Conservation (phyloP, 352 stramenopile genomes). For the Saprolegnia diclina region DNA sequence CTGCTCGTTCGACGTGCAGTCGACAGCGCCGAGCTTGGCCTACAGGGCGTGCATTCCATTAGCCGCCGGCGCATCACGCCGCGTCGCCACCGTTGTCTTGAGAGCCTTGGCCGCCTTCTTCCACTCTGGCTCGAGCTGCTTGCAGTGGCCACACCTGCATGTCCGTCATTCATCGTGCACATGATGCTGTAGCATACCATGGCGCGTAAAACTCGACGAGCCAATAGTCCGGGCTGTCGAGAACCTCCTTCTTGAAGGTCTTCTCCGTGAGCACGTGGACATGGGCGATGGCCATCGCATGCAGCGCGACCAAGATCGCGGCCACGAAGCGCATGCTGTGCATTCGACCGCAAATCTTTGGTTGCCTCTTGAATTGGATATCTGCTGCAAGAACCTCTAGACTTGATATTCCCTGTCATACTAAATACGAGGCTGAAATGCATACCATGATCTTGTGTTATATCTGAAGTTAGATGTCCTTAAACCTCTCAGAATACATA, state of each 20-base stretch:
- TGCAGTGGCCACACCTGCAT: slow-evolving; percentile 85
- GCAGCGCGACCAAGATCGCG: neutral
- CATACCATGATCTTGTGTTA: neutral
- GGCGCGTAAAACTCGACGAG: slow-evolving; percentile 92
- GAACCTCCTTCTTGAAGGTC: slow-evolving; percentile 79
- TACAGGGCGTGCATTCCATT: slow-evolving; percentile 25
- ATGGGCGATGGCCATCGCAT: neutral
- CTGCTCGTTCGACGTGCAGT: slow-evolving; percentile 51
- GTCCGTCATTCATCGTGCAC: slow-evolving; percentile 4
- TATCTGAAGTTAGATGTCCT: neutral
- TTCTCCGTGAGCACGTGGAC: slow-evolving; percentile 72
- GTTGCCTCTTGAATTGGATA: slow-evolving; percentile 10
- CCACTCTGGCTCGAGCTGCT: slow-evolving; percentile 86
- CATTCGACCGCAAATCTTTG: neutral
- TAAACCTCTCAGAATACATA: slow-evolving; percentile 21
- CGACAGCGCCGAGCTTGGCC: slow-evolving; percentile 60
- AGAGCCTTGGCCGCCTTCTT: slow-evolving; percentile 82
- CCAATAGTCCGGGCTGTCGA: slow-evolving; percentile 80
- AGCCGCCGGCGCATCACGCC: neutral
- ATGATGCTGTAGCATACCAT: slow-evolving; percentile 40
- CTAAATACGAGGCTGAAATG: neutral
- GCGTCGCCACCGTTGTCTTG: slow-evolving; percentile 50
- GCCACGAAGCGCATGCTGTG: neutral
- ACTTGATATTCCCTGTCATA: neutral
- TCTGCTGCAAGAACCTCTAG: neutral